Evolutionary conservation across 257 asterid species (phyloP).

Genomic region (Rhazya stricta): DNA sequence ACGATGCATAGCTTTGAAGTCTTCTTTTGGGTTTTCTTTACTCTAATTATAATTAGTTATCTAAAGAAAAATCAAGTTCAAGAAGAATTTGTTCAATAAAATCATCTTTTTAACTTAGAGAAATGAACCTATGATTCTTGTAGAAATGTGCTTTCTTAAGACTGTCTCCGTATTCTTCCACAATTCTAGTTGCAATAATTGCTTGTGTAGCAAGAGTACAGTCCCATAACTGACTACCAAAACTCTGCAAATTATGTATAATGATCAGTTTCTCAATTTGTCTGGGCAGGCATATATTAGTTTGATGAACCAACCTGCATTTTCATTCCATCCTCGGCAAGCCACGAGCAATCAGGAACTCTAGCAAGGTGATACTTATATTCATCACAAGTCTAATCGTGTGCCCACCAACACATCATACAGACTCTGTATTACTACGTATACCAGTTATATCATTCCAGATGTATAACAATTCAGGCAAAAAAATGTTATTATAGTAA

Average conservation of each 20-base stretch:
- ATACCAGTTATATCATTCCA: background rate
- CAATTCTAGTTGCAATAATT: slow-evolving; percentile 62
- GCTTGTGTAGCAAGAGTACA: slow-evolving; percentile 63
- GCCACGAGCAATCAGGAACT: slow-evolving; percentile 74
- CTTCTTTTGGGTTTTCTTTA: slow-evolving; percentile 56
- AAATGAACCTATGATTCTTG: slow-evolving; percentile 59
- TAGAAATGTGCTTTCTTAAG: slow-evolving; percentile 66
- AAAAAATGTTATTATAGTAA: background rate
- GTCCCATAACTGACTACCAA: slow-evolving; percentile 85
- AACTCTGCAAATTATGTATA: slow-evolving; percentile 36
- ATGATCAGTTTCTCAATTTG: background rate
- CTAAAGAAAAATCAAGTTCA: background rate
- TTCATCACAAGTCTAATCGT: slow-evolving; percentile 58
- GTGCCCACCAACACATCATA: slow-evolving; percentile 91
- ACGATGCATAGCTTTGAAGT: slow-evolving; percentile 59
- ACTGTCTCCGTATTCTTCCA: slow-evolving; percentile 69
- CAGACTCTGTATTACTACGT: slow-evolving; percentile 37
- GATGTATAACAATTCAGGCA: background rate
- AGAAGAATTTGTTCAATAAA: background rate
- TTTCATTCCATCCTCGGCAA: slow-evolving; percentile 90
- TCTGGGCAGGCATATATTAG: background rate
- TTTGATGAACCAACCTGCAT: slow-evolving; percentile 42
- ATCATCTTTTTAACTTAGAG: too few species aligned
- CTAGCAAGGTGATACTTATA: slow-evolving; percentile 71
- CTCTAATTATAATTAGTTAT: slow-evolving; percentile 21